A percentile compares a stretch with the other conserved stretches of the same genome.
Conservation (phyloP, 148 eudicot genomes). For the Gaultheria prostrata region DNA sequence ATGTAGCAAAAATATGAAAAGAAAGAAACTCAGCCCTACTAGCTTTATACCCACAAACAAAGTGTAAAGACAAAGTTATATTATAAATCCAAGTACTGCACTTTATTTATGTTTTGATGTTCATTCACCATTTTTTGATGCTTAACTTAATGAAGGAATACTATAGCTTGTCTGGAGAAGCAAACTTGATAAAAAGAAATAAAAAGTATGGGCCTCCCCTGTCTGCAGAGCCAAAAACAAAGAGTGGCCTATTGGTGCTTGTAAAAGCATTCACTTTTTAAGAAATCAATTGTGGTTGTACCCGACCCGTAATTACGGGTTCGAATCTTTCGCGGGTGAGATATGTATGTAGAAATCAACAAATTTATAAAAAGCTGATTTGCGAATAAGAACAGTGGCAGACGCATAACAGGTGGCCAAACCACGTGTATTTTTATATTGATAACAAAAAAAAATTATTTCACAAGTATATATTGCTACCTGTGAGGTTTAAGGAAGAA, state of each 20-base stretch:
- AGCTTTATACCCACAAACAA: slow-evolving; percentile 28
- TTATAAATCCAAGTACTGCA: slow-evolving; percentile 30
- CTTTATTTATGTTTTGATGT: slow-evolving; percentile 14
- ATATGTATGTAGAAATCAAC: neutral
- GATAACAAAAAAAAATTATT: no score
- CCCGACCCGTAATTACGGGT: neutral
- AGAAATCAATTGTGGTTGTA: neutral
- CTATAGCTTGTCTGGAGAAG: slow-evolving; percentile 48
- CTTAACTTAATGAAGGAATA: slow-evolving; percentile 52
- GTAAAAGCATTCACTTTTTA: slow-evolving; percentile 17
- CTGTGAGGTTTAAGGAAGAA: no score
- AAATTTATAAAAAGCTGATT: neutral
- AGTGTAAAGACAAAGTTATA: slow-evolving; percentile 28
- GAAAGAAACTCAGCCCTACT: slow-evolving; percentile 18
- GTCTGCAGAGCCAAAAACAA: slow-evolving; percentile 28
- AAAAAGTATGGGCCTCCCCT: slow-evolving; percentile 36
- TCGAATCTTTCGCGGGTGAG: neutral
- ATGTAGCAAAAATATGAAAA: slow-evolving; percentile 9
- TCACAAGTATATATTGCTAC: no score
- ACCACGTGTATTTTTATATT: no score
- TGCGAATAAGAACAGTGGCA: neutral
- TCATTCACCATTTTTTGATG: slow-evolving; percentile 31
- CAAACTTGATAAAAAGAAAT: slow-evolving; percentile 27
- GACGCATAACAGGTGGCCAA: no score
- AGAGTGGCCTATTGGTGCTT: slow-evolving; percentile 19